Percentiles rank a stretch among this genome's conserved stretches.
phyloP scores from a whole-genome alignment of 2,329 filamentous ascomycete species.

The Paecilomyces formosus region DNA sequence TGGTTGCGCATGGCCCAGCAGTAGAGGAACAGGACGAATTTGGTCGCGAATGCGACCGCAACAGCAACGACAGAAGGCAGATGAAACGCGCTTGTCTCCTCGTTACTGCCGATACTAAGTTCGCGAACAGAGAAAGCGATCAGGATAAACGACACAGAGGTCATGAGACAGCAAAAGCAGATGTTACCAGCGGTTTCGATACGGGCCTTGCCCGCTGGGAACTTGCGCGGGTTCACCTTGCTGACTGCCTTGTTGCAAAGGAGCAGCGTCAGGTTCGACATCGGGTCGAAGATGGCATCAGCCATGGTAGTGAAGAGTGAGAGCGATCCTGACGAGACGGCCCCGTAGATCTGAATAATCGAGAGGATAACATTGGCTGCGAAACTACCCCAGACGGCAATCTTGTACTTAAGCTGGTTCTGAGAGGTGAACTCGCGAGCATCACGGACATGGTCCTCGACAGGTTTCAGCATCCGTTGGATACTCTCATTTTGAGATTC shows the following conservation, averaged over 20 bases:
- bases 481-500: constrained; percentile 89
- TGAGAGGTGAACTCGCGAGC: constrained; percentile 73
- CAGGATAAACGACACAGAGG: constrained; percentile 79
- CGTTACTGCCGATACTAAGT: constrained; percentile 44
- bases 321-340: constrained; percentile 77
- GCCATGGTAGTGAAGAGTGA: constrained; percentile 98
- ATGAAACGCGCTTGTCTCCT: constrained; percentile 60
- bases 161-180: constrained; percentile 94
- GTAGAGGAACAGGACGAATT: constrained; percentile 77
- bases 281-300: constrained; percentile 85
- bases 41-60: constrained; percentile 73
- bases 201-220: constrained; percentile 85
- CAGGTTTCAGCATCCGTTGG: constrained; percentile 80
- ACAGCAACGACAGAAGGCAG: constrained; percentile 82
- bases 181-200: constrained; percentile 96
- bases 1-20: constrained; percentile 87
- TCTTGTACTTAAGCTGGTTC: constrained; percentile 60
- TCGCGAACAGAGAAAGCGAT: constrained; percentile 80
- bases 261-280: constrained; percentile 83
- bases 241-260: constrained; percentile 81
- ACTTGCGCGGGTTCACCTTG: constrained; percentile 75
- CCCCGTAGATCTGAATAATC: constrained; percentile 78
- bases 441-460: constrained; percentile 80
- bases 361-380: constrained; percentile 74
- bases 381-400: constrained; percentile 62